Percentiles rank a stretch among this genome's conserved stretches.
phyloP scores from a whole-genome alignment of 176 grass and related monocot genomes.

The Cenchrus purpureus region DNA sequence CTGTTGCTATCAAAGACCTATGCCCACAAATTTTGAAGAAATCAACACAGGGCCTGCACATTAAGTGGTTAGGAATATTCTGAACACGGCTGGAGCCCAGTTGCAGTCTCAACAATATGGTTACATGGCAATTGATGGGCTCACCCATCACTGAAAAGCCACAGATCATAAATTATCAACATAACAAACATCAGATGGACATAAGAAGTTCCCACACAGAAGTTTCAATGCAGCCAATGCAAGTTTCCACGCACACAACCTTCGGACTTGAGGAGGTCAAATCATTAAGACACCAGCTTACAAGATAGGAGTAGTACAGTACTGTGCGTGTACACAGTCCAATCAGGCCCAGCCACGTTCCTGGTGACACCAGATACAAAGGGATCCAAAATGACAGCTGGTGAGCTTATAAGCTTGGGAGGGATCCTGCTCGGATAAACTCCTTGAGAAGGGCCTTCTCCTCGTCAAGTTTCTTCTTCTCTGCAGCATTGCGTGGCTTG shows the following conservation, averaged over 20 bases:
- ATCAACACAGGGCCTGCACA: neutral
- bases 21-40: slow-evolving; percentile 15
- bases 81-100: neutral
- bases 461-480: slow-evolving; percentile 84
- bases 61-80: slow-evolving; percentile 2
- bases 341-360: slow-evolving; percentile 3
- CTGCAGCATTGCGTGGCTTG: slow-evolving; percentile 53
- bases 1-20: slow-evolving; percentile 15
- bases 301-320: slow-evolving; percentile 8
- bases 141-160: neutral
- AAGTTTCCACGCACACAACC: neutral
- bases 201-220: neutral
- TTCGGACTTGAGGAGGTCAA: neutral
- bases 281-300: slow-evolving; percentile 8
- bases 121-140: neutral
- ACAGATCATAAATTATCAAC: neutral
- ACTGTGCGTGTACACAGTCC: neutral
- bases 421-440: slow-evolving; percentile 58
- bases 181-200: neutral
- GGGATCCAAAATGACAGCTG: slow-evolving; percentile 13
- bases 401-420: slow-evolving; percentile 62
- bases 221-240: neutral
- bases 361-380: slow-evolving; percentile 5
- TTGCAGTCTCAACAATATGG: slow-evolving; percentile 15
- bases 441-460: slow-evolving; percentile 95